Evolutionary conservation across 768 basidiomycete species (phyloP).

Genomic region (Xanthoconium stramineum): DNA sequence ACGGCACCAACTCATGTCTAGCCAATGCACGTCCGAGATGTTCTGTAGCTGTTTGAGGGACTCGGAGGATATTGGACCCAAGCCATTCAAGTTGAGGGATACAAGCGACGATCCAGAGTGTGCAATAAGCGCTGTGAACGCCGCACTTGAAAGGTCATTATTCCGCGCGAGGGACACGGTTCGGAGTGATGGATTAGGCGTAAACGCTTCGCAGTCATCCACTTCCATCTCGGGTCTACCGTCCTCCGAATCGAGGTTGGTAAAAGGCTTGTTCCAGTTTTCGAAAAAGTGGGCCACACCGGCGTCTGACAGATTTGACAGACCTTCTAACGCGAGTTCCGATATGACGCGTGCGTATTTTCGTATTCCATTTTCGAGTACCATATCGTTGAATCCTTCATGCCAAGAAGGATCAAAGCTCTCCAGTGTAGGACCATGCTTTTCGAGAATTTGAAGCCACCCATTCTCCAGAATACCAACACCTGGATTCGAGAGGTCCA

Average conservation of each 20-base stretch:
- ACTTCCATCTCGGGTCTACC: constrained; percentile 18
- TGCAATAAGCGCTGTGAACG: constrained; percentile 59
- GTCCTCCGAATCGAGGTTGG: constrained; percentile 8
- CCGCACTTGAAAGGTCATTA: constrained; percentile 43
- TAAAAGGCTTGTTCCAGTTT: constrained; percentile 39
- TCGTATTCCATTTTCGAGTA: constrained; percentile 60
- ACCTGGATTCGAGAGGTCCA: constrained; percentile 70
- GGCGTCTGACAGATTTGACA: constrained; percentile 63
- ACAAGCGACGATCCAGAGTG: constrained; percentile 63
- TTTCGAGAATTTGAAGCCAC: constrained; percentile 51
- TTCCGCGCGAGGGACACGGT: constrained; percentile 65
- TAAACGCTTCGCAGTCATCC: constrained; percentile 11
- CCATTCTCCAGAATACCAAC: constrained; percentile 54
- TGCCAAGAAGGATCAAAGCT: constrained; percentile 75
- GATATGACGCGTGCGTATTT: constrained; percentile 45
- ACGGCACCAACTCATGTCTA: constrained; percentile 88
- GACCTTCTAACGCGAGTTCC: constrained; percentile 51
- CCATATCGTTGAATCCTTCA: constrained; percentile 52
- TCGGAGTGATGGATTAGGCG: constrained; percentile 45
- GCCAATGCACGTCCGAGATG: constrained; percentile 42
- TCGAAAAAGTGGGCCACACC: constrained; percentile 71
- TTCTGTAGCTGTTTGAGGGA: constrained; percentile 38
- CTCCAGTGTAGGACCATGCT: constrained; percentile 52
- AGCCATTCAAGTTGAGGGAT: constrained; percentile 71
- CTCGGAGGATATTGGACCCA: constrained; percentile 59